Evolutionary conservation across 805 yeast species (phyloP), one percentile per base, ranked within the genome.

Genomic region (Suhomyces sp.): DNA sequence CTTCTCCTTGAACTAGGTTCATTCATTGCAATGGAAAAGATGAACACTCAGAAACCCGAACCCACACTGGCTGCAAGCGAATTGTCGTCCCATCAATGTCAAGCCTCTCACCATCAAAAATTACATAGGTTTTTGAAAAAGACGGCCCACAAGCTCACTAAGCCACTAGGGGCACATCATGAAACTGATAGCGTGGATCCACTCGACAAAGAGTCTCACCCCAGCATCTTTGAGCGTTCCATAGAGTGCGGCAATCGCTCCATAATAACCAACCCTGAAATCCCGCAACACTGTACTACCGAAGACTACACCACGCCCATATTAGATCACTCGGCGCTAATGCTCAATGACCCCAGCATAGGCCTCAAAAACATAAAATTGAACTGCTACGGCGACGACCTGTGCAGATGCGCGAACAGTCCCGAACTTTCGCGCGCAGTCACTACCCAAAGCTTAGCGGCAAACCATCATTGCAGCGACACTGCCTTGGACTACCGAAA

Each of bases 271-370:
- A 54, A 54, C 47, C 57, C 57, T 9, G 57, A 53, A 44, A 56
- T 50, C 5, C 69, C 70, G 8, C 46, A 56, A 6, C 71, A 64
- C 49, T 65, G 58, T 53, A 63, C 58, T 45, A 57, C 60, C 9
- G 73, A 69, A 44, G 67, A 69, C 50, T 69, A 50, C 47, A 58
- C 63, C 12, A 63, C 64, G 15, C 74, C 74, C 7, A 64, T 65
- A 9, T 54, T 69, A 44, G 72, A 68, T 53, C 55, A 64, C 40
- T 64, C 73, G 19, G 57, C 72, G 0, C 72, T 69, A 50, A 61
- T 68, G 25, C 49, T 68, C 15, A 54, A 58, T 43, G 60, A 69
- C 47, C 72, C 73, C 10, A 48, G 57, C 6, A 54, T 66, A 4
- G 64, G 63, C 47, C 48, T 59, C 35, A 51, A 50, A 43, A 57